Percentiles rank a stretch among this genome's conserved stretches.
Evolutionary conservation across 2,329 filamentous ascomycete genomes (phyloP).

Genomic region (Sporothrix variecibatus): DNA sequence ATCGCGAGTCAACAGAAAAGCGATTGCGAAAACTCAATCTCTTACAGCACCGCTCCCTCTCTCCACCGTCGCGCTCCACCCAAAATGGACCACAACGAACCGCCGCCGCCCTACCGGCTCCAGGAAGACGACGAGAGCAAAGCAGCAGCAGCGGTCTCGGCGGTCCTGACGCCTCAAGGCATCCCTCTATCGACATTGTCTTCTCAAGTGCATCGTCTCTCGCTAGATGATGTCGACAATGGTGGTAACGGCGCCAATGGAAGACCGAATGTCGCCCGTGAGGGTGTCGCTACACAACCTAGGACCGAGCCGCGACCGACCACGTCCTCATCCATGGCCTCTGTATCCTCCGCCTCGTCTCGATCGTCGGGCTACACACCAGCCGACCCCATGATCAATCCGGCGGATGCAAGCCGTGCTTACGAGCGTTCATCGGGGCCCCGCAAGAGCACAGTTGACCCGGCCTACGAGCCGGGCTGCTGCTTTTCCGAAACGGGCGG

Average conservation of each 20-base stretch:
- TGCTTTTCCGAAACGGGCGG: slow-evolving; percentile 20
- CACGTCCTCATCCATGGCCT: not conserved
- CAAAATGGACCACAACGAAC: slow-evolving; percentile 6
- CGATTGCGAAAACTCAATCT: not conserved
- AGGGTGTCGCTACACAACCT: not conserved
- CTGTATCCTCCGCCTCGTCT: not conserved
- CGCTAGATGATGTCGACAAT: not conserved
- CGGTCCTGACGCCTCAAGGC: slow-evolving; percentile 5
- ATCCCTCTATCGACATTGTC: not conserved
- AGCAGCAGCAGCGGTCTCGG: not conserved
- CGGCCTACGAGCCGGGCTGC: slow-evolving; percentile 17
- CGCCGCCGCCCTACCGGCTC: slow-evolving; percentile 17
- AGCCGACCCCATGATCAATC: not conserved
- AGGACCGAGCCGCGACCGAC: not conserved
- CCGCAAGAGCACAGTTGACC: not conserved
- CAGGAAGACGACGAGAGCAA: slow-evolving; percentile 6
- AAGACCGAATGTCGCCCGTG: not conserved
- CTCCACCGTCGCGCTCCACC: not conserved
- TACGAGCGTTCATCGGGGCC: not conserved
- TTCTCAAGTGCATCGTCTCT: not conserved
- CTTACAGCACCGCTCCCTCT: not conserved
- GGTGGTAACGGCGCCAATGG: not conserved
- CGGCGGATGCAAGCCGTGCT: not conserved
- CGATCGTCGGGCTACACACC: not conserved
- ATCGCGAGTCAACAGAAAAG: not conserved